Percentiles rank a stretch among this genome's conserved stretches.
Conservation (phyloP, 177 flowering plant genomes). For the Viscum album region DNA sequence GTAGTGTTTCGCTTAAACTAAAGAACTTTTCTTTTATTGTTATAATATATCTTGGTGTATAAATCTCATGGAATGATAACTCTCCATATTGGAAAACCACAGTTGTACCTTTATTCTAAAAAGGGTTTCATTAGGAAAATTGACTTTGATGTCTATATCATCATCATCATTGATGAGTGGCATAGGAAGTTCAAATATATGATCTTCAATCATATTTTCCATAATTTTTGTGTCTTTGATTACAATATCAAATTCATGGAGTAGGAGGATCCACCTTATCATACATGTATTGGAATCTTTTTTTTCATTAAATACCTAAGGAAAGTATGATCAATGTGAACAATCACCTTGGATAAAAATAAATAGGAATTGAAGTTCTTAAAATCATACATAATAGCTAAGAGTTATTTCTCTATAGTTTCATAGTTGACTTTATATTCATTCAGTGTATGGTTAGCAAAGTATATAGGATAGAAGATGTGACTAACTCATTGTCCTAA, state of each 20-base stretch:
- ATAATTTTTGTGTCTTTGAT: neutral
- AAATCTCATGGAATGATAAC: too few relatives aligned
- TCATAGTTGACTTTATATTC: neutral
- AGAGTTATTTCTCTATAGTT: neutral
- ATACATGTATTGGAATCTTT: neutral
- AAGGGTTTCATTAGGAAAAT: too few relatives aligned
- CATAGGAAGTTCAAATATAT: too few relatives aligned
- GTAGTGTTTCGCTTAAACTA: too few relatives aligned
- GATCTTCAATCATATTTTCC: too few relatives aligned
- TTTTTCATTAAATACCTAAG: neutral
- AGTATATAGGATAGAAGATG: neutral
- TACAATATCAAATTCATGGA: neutral
- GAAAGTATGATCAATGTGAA: neutral
- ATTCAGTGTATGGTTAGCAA: neutral
- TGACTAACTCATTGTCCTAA: neutral
- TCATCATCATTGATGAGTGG: too few relatives aligned
- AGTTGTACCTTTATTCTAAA: too few relatives aligned
- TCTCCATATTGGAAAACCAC: too few relatives aligned
- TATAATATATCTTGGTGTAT: too few relatives aligned
- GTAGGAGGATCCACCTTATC: neutral
- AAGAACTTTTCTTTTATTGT: too few relatives aligned
- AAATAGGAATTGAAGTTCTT: neutral
- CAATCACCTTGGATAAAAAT: neutral
- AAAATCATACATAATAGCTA: neutral
- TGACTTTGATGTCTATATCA: too few relatives aligned